phyloP scores from a whole-genome alignment of 2,329 filamentous ascomycete species.

The Fusarium foetens region DNA sequence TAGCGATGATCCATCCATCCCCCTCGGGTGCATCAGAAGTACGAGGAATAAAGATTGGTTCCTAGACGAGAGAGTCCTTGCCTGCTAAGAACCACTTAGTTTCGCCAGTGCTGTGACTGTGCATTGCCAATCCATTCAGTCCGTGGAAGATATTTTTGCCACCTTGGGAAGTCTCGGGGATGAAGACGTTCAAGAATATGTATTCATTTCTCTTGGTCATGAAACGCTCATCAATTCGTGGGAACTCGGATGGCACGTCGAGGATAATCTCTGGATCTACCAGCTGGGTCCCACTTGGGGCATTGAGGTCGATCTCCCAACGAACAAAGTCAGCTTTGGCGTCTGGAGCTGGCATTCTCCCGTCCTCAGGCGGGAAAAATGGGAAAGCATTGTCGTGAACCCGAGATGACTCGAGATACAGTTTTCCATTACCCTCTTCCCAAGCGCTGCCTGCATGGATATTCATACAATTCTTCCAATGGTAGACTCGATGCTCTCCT shows the following conservation, averaged over 20 bases:
- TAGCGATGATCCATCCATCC: conserved; percentile 12
- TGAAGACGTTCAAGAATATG: conserved; percentile 14
- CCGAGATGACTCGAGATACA: conserved; percentile 21
- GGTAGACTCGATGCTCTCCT: conserved; percentile 14
- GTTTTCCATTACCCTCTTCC: conserved; percentile 11
- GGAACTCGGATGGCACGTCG: conserved; percentile 8
- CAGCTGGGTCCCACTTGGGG: not conserved
- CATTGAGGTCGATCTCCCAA: conserved; percentile 26
- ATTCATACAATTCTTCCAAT: conserved; percentile 21
- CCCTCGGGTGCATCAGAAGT: not conserved
- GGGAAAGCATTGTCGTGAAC: conserved; percentile 29
- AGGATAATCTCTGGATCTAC: not conserved
- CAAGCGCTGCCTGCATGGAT: conserved; percentile 24
- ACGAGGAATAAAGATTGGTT: conserved; percentile 26
- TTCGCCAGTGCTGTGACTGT: conserved; percentile 2
- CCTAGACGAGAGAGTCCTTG: conserved; percentile 8
- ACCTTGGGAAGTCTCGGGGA: not conserved
- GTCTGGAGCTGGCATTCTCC: not conserved
- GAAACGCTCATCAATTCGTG: conserved; percentile 18
- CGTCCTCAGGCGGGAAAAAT: conserved; percentile 9
- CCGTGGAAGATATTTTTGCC: conserved; percentile 12
- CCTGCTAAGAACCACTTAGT: conserved; percentile 15
- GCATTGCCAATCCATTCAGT: conserved; percentile 12
- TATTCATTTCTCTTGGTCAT: not conserved
- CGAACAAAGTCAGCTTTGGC: conserved; percentile 12